A percentile compares a stretch with the other conserved stretches of the same genome.
Evolutionary conservation across 148 eudicot species (phyloP).

Genomic region (Rhododendron kiyosumense): DNA sequence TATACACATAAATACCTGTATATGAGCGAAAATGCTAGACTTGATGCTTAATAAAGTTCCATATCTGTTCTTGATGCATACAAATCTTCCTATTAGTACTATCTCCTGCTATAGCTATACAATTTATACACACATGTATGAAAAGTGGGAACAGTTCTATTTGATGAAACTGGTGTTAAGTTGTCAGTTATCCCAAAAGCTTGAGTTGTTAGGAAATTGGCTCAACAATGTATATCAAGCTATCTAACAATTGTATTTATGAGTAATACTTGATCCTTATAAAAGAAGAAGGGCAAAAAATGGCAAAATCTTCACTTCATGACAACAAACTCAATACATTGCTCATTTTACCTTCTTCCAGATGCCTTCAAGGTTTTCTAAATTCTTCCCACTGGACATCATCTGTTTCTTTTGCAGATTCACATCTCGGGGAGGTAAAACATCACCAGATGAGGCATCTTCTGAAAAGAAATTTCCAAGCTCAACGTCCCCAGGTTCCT

Average conservation of each 20-base stretch:
- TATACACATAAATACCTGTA: background rate
- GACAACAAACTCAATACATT: background rate
- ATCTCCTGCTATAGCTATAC: background rate
- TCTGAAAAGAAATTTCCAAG: constrained; percentile 77
- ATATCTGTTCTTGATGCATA: background rate
- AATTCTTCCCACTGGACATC: constrained; percentile 45
- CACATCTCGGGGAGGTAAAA: constrained; percentile 39
- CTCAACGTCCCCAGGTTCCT: constrained; percentile 54
- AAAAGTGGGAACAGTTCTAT: background rate
- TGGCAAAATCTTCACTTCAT: background rate
- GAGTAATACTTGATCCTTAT: background rate
- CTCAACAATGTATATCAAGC: background rate
- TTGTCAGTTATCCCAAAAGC: background rate
- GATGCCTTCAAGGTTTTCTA: constrained; percentile 81
- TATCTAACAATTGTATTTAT: background rate
- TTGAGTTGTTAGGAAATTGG: background rate
- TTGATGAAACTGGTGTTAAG: background rate
- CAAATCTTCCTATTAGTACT: background rate
- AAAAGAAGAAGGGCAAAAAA: background rate
- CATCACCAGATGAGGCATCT: constrained; percentile 38
- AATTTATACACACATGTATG: background rate
- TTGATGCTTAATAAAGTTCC: background rate
- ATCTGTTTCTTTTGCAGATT: constrained; percentile 60
- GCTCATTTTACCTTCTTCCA: constrained; percentile 82
- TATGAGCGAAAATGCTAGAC: background rate